Percentiles rank a stretch among this genome's conserved stretches.
Evolutionary conservation across 2,329 filamentous ascomycete species (phyloP).

Genomic region (Cercospora sesami): DNA sequence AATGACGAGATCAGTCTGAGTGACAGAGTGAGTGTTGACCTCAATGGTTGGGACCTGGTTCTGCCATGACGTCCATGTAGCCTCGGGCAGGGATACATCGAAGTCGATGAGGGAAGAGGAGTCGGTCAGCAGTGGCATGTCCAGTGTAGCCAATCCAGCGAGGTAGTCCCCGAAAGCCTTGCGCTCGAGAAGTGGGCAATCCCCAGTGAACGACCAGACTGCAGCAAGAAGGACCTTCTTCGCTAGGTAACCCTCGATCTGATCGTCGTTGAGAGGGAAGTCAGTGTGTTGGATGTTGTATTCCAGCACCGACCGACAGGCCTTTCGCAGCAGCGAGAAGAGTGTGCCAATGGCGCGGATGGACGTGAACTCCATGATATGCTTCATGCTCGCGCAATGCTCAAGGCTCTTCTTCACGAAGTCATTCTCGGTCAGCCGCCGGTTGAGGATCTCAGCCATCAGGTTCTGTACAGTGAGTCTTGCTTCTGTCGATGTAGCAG

Average conservation of each 20-base stretch:
- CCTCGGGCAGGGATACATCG: constrained; percentile 81
- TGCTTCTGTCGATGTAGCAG: constrained; percentile 55
- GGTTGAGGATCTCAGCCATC: constrained; percentile 75
- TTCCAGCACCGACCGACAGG: constrained; percentile 86
- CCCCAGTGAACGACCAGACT: constrained; percentile 94
- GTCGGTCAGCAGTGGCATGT: constrained; percentile 73
- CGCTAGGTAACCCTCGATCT: constrained; percentile 82
- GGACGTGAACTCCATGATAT: constrained; percentile 98
- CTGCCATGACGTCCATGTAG: constrained; percentile 91
- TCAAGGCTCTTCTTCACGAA: constrained; percentile 78
- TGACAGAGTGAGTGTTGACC: constrained; percentile 97
- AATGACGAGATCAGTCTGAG: constrained; percentile 97
- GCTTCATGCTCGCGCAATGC: constrained; percentile 74
- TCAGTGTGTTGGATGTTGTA: constrained; percentile 94
- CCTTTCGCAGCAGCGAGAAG: constrained; percentile 94
- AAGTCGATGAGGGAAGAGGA: constrained; percentile 90
- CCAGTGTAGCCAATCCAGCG: constrained; percentile 78
- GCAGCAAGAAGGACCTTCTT: constrained; percentile 92
- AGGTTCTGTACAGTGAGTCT: constrained; percentile 75
- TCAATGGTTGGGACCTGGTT: constrained; percentile 91
- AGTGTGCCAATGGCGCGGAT: constrained; percentile 88
- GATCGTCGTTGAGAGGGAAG: constrained; percentile 86
- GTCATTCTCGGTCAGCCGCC: constrained; percentile 72
- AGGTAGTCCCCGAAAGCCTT: constrained; percentile 87
- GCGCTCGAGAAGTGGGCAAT: constrained; percentile 84